Conservation (phyloP, 2,329 filamentous ascomycete species). For the Epichloe scottii region DNA sequence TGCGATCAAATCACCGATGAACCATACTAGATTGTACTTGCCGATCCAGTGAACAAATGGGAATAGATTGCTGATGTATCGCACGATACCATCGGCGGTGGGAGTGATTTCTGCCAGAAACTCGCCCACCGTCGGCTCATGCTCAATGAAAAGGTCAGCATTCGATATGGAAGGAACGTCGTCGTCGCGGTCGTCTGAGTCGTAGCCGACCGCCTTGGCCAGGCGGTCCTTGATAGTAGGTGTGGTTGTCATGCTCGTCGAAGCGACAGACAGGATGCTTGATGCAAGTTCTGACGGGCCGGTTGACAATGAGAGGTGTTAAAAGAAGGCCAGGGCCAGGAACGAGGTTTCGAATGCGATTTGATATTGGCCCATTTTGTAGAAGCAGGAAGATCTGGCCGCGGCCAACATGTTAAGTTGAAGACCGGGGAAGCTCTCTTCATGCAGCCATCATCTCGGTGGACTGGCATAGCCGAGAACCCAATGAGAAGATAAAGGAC, state of each 20-base stretch:
- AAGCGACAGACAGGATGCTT: neutral
- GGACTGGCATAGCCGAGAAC: too few relatives aligned
- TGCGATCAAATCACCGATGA: constrained; percentile 33
- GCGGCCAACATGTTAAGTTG: neutral
- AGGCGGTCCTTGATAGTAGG: constrained; percentile 14
- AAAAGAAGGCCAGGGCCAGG: neutral
- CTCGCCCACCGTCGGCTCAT: constrained; percentile 29
- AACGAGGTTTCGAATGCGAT: neutral
- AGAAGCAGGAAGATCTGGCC: neutral
- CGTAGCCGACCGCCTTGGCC: constrained; percentile 21
- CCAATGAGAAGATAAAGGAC: too few relatives aligned
- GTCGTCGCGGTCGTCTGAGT: constrained; percentile 19
- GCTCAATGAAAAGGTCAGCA: constrained; percentile 26
- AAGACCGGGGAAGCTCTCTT: neutral
- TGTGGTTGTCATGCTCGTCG: constrained; percentile 1
- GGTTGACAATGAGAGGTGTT: neutral
- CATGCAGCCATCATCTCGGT: neutral
- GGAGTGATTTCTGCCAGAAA: constrained; percentile 27
- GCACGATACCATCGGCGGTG: constrained; percentile 14
- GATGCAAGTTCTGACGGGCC: neutral
- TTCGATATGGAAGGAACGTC: constrained; percentile 23
- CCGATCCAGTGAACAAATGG: constrained; percentile 37
- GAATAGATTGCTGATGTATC: constrained; percentile 30
- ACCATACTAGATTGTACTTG: constrained; percentile 36
- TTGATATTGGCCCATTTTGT: neutral